Base-by-base conservation (phyloP, 2,329 filamentous ascomycete genomes). In the Trichoderma sp. region DNA sequence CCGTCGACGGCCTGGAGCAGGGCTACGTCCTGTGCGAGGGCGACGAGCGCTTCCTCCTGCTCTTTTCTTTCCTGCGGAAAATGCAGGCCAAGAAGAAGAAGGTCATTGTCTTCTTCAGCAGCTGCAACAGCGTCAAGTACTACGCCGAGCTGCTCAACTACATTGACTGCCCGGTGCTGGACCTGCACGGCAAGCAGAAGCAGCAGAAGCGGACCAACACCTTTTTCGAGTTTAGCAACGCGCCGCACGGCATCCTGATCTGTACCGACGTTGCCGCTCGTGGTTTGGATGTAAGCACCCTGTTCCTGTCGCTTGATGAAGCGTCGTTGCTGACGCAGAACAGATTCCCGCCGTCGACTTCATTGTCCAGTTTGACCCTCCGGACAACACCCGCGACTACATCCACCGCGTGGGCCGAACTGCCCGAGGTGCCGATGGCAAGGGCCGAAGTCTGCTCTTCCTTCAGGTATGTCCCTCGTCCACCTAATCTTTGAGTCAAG, bases 141-240 rank as follows among this genome's bases (percentile, higher is more conserved):
- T 93, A 97, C 78, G 88, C 91, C 28, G 93, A 98, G 77, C 86
- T 99, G 30, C 87, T 99, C 70, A 98, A 98, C 81, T 98, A 97
- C 80, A 97, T 98, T 73, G 95, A 98, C 77, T 85, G 97, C 47
- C 93, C 91, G 5, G 91, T 96, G 3, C 84, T 96, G 50, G 90
- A 92, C 71, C 83, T 96, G 7, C 92, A 96, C 77, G 95, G 93
- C 70, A 97, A 99, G 80, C 92, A 97, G 79, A 99, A 99, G 80
- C 95, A 99, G 79, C 93, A 97, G 79, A 97, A 97, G 78, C 91
- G 95, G n/a, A 99, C 95, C 26, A 96, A 96, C 75, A 97, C 93
- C 0, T 99, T 99, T 77, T 99, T 98, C 77, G 94, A 98, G 76
- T 99, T 99, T 76, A 83, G 82, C 77, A 85, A 85, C 68, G 83